These are phyloP conservation scores for Penicillium sp. DNA, from an alignment of 2,329 filamentous ascomycete species.

Conservation along the genomic window DNA sequence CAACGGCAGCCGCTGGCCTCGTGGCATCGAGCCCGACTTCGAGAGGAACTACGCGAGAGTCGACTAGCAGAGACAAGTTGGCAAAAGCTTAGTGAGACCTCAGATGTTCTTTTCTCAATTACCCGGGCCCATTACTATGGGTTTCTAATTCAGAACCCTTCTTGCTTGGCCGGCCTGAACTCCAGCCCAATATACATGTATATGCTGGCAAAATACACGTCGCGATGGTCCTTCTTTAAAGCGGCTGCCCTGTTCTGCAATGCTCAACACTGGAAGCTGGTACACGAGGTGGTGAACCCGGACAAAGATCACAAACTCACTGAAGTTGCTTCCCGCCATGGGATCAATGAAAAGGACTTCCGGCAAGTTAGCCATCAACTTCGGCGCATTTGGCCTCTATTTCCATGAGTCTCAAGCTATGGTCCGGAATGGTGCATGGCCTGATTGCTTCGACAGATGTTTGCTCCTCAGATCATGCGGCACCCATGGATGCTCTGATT, in stretches of 20 bases:
- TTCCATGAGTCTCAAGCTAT: slow-evolving; percentile 19
- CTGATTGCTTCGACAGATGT: not conserved
- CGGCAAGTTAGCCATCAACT: slow-evolving; percentile 27
- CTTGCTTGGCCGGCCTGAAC: slow-evolving; percentile 18
- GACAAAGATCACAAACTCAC: slow-evolving; percentile 34
- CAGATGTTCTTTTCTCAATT: slow-evolving; percentile 46
- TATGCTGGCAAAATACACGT: slow-evolving; percentile 46
- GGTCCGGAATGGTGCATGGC: not conserved
- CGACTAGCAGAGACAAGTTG: slow-evolving; percentile 28
- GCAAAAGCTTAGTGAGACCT: slow-evolving; percentile 44
- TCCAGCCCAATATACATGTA: slow-evolving; percentile 38
- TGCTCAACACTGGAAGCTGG: slow-evolving; percentile 15
- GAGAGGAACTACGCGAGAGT: slow-evolving; percentile 41
- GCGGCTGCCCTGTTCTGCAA: slow-evolving; percentile 34
- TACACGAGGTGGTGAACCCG: slow-evolving; percentile 49
- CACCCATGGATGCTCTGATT: too few relatives aligned
- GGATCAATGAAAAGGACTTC: slow-evolving; percentile 36
- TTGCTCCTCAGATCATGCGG: not conserved
- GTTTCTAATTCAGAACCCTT: slow-evolving; percentile 30
- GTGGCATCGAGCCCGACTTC: slow-evolving; percentile 43
- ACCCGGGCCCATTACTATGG: slow-evolving; percentile 42
- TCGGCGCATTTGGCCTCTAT: slow-evolving; percentile 37
- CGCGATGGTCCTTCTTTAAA: slow-evolving; percentile 44
- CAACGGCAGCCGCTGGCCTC: slow-evolving; percentile 30
- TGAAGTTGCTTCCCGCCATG: slow-evolving; percentile 41